Conservation (phyloP, 257 asterid species). For the Catharanthus roseus region DNA sequence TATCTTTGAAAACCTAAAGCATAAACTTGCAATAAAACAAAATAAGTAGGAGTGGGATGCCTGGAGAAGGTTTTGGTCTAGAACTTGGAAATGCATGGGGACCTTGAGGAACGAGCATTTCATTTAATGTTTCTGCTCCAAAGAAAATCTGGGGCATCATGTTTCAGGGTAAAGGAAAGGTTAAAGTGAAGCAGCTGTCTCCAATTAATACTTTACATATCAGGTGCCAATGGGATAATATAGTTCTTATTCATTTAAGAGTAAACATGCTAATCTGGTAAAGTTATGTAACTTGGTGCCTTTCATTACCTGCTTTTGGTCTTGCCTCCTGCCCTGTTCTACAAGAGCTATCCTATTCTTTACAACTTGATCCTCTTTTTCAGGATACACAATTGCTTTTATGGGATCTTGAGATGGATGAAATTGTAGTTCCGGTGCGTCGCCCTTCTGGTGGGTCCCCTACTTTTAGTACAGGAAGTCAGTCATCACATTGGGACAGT, state of each 20-base stretch:
- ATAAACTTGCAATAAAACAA: too few species aligned
- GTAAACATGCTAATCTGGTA: background rate
- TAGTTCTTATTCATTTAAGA: background rate
- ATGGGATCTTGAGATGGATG: slow-evolving; percentile 99
- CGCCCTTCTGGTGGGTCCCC: slow-evolving; percentile 96
- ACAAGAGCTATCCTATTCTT: background rate
- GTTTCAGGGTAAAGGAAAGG: too few species aligned
- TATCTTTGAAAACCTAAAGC: too few species aligned
- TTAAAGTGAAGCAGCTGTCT: background rate
- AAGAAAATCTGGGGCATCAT: background rate
- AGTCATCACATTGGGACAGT: slow-evolving; percentile 90
- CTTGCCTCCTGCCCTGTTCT: background rate
- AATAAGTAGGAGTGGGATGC: too few species aligned
- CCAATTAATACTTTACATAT: background rate
- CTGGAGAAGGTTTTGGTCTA: too few species aligned
- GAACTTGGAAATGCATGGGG: background rate
- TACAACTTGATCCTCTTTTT: slow-evolving; percentile 1
- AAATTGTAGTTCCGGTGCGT: slow-evolving; percentile 94
- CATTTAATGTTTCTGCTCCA: background rate
- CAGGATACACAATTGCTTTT: slow-evolving; percentile 90
- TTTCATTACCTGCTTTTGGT: background rate
- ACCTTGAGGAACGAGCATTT: background rate
- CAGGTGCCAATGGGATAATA: background rate
- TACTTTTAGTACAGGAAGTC: slow-evolving; percentile 81
- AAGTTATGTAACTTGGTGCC: background rate